A percentile compares a stretch with the other conserved stretches of the same genome.
phyloP scores from a whole-genome alignment of 1,284 basidiomycete genomes.

The Fomitopsis betulina region DNA sequence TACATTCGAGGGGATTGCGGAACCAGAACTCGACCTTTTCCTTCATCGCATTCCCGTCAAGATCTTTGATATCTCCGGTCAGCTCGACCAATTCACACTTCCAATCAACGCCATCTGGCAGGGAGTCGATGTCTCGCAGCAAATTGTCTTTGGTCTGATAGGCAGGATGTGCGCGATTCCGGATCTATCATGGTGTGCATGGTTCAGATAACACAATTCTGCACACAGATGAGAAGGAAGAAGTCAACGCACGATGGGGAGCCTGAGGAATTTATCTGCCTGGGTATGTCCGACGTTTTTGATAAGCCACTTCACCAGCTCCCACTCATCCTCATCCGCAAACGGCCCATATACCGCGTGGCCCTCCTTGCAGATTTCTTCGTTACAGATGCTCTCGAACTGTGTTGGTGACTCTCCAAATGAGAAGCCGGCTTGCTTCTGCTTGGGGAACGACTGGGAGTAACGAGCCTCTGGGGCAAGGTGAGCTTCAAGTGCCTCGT shows the following conservation, averaged over 20 bases:
- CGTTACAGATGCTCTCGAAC: not conserved
- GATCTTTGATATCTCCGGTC: slow-evolving; percentile 15
- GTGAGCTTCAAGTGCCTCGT: not conserved
- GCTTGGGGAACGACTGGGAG: not conserved
- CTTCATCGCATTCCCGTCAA: slow-evolving; percentile 7
- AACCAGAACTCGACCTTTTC: slow-evolving; percentile 27
- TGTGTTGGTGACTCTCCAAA: not conserved
- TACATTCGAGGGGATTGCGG: slow-evolving; percentile 25
- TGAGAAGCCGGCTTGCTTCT: not conserved
- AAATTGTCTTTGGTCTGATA: slow-evolving; percentile 16
- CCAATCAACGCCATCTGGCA: slow-evolving; percentile 19
- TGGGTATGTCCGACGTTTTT: slow-evolving; percentile 14
- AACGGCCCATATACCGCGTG: not conserved
- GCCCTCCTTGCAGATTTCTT: not conserved
- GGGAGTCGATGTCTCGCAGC: slow-evolving; percentile 13
- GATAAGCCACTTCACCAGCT: slow-evolving; percentile 19
- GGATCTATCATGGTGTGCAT: too few species aligned
- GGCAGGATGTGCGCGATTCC: slow-evolving; percentile 7
- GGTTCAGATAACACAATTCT: not conserved
- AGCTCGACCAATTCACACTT: slow-evolving; percentile 11
- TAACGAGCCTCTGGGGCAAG: not conserved
- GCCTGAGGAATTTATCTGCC: slow-evolving; percentile 20
- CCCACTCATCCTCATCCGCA: slow-evolving; percentile 16
- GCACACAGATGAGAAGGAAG: not conserved
- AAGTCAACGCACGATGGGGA: slow-evolving; percentile 17